These are phyloP conservation scores for Obba rivulosa DNA, from an alignment of 768 basidiomycete species.

Conservation along the genomic window DNA sequence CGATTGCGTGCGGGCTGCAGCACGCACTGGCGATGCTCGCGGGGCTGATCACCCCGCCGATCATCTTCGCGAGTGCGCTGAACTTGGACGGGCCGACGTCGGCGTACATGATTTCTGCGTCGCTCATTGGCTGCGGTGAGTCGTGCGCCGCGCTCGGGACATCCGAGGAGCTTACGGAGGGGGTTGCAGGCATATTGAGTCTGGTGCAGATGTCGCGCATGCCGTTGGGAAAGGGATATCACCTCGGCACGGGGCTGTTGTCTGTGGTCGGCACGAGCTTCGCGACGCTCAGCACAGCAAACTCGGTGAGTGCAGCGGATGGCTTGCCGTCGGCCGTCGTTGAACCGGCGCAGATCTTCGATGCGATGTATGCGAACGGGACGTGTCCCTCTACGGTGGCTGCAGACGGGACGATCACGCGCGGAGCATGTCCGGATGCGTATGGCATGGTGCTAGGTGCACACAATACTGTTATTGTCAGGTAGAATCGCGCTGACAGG, in stretches of 20 bases:
- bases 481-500: not conserved
- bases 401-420: conserved; percentile 54
- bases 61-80: conserved; percentile 66
- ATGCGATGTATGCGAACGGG: conserved; percentile 72
- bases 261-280: conserved; percentile 82
- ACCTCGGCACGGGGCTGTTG: conserved; percentile 75
- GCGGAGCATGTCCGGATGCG: conserved; percentile 68
- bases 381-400: conserved; percentile 60
- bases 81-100: conserved; percentile 53
- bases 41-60: conserved; percentile 78
- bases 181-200: conserved; percentile 58
- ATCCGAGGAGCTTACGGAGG: not conserved
- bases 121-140: conserved; percentile 72
- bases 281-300: conserved; percentile 69
- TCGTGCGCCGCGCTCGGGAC: conserved; percentile 1
- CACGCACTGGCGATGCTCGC: conserved; percentile 82
- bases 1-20: conserved; percentile 67
- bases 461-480: conserved; percentile 5
- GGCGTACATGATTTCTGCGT: conserved; percentile 77
- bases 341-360: conserved; percentile 49
- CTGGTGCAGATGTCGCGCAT: conserved; percentile 75
- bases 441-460: conserved; percentile 73
- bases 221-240: conserved; percentile 55
- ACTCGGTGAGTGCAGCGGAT: conserved; percentile 40
- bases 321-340: not conserved